Conservation (phyloP, 1,284 basidiomycete genomes). For the Cryptococcus deneoformans region DNA sequence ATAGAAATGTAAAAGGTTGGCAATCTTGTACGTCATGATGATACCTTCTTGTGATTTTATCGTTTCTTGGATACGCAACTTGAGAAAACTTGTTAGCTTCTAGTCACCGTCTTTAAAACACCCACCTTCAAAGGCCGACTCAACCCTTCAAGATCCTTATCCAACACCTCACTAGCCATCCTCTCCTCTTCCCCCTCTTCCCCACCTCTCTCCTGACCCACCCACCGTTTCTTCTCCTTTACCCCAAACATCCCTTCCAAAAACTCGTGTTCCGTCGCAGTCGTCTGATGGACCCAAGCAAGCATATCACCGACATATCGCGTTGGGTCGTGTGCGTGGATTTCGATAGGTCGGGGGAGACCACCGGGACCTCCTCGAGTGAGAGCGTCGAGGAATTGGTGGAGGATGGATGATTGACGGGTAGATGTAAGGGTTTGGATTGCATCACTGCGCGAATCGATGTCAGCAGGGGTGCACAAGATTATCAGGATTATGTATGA, state of each 20-base stretch:
- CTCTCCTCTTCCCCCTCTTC: constrained; percentile 61
- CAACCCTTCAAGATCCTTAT: constrained; percentile 76
- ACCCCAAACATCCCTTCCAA: constrained; percentile 78
- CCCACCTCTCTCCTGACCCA: constrained; percentile 49
- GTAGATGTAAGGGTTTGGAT: constrained; percentile 74
- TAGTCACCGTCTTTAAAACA: neutral
- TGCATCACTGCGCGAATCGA: constrained; percentile 57
- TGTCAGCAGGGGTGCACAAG: neutral
- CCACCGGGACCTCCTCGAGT: constrained; percentile 86
- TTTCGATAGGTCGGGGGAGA: constrained; percentile 87
- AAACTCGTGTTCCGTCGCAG: constrained; percentile 91
- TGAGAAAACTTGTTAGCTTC: neutral
- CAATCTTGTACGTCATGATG: constrained; percentile 85
- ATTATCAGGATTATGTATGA: neutral
- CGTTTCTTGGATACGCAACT: constrained; percentile 88
- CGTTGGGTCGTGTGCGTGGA: constrained; percentile 94
- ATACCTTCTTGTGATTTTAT: constrained; percentile 88
- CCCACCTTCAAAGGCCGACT: constrained; percentile 79
- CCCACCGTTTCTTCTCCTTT: constrained; percentile 70
- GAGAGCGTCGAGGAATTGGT: constrained; percentile 78
- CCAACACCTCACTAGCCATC: constrained; percentile 77
- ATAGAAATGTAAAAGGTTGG: constrained; percentile 94
- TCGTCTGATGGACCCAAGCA: constrained; percentile 96
- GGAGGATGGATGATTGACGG: constrained; percentile 73
- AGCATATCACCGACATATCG: constrained; percentile 98